Percentiles rank a stretch among this genome's conserved stretches.
Evolutionary conservation across 768 basidiomycete species (phyloP).

Genomic region (Naganishia kalamii): DNA sequence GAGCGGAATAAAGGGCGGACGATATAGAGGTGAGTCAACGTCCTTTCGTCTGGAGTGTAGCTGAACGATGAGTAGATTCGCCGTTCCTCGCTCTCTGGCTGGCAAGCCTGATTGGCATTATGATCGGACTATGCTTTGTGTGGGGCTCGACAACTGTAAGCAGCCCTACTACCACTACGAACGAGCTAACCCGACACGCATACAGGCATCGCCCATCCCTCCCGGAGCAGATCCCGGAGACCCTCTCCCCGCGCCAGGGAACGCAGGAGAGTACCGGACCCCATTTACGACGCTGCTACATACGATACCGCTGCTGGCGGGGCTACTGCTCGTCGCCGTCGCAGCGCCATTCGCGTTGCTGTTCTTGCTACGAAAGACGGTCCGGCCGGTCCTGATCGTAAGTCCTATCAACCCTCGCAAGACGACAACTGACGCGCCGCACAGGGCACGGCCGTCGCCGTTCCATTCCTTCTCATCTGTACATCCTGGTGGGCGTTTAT

Average conservation of each 20-base stretch:
- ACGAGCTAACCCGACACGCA: background rate
- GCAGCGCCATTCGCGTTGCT: slow-evolving; percentile 40
- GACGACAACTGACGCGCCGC: background rate
- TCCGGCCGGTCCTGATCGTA: slow-evolving; percentile 71
- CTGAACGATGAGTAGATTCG: slow-evolving; percentile 29
- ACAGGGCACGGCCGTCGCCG: slow-evolving; percentile 35
- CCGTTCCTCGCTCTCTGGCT: slow-evolving; percentile 43
- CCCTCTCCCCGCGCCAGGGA: background rate
- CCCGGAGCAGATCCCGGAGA: background rate
- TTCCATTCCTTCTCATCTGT: slow-evolving; percentile 42
- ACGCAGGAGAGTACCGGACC: slow-evolving; percentile 26
- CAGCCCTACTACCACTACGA: background rate
- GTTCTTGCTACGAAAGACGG: slow-evolving; percentile 65
- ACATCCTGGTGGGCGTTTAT: slow-evolving; percentile 44
- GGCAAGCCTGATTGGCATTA: slow-evolving; percentile 33
- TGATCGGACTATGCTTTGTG: slow-evolving; percentile 40
- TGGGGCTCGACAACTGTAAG: slow-evolving; percentile 45
- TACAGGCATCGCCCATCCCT: background rate
- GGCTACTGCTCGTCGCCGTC: slow-evolving; percentile 35
- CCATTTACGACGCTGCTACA: slow-evolving; percentile 32
- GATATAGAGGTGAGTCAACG: slow-evolving; percentile 38
- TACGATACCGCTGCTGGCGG: slow-evolving; percentile 35
- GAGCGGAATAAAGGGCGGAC: slow-evolving; percentile 20
- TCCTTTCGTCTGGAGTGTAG: background rate
- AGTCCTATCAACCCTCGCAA: slow-evolving; percentile 51